Base-by-base conservation (phyloP, 495 filamentous ascomycete species). In the Penicillium parvum region DNA sequence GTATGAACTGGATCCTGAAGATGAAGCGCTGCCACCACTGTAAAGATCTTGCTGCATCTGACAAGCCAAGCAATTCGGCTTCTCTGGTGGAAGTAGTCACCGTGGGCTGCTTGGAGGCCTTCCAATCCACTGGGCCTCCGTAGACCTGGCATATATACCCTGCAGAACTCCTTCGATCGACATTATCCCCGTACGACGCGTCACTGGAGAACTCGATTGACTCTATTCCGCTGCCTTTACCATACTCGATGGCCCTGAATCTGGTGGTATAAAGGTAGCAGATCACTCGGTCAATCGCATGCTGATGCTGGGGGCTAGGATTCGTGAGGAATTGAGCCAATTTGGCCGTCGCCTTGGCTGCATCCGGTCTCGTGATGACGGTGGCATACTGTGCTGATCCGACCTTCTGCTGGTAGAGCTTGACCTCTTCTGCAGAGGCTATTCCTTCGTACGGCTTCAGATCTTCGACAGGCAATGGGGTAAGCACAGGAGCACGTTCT, bases 381-480 rank as follows among this genome's bases (percentile, higher is more conserved):
- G 57, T 43, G 9, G 52, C 32, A 47, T 57, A 65, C 17, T 42
- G 33, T 7, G 43, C n/a, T 5, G 51, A 65, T 19, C 60, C 52
- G n/a, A 65, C 43, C 26, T 53, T 52, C 23, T 52, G 40, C 26
- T 58, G 47, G 33, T 61, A 61, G 11, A 26, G 9, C 14, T 52
- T 22, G 9, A 48, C n/a, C n/a, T n/a, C n/a, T n/a, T n/a, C n/a
- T n/a, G n/a, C n/a, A n/a, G n/a, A n/a, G n/a, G n/a, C n/a, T n/a
- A n/a, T n/a, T n/a, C n/a, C n/a, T n/a, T n/a, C n/a, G n/a, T n/a
- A n/a, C n/a, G n/a, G n/a, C n/a, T n/a, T n/a, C n/a, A n/a, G n/a
- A n/a, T n/a, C n/a, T n/a, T n/a, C n/a, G n/a, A n/a, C n/a, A n/a
- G n/a, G n/a, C n/a, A n/a, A n/a, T n/a, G n/a, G n/a, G n/a, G n/a